Percentiles rank a stretch among this genome's conserved stretches.
These are phyloP conservation scores for Lachancea cidri DNA, from an alignment of 805 yeast species.

Conservation along the genomic window DNA sequence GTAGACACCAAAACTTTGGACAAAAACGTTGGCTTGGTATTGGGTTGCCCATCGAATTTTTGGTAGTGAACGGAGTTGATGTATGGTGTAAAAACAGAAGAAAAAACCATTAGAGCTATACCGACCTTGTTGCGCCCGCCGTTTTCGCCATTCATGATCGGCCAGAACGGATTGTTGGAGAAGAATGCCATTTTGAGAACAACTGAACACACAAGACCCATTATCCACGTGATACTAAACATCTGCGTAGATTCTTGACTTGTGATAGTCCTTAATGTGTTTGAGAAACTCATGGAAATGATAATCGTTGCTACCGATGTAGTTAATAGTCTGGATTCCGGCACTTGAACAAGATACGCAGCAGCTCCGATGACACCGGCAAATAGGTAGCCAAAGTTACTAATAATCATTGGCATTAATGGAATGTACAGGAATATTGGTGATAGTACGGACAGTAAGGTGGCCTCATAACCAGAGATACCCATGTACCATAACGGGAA, in stretches of 20 bases:
- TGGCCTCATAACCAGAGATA: slow-evolving; percentile 87
- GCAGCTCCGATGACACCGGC: slow-evolving; percentile 68
- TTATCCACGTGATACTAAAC: slow-evolving; percentile 24
- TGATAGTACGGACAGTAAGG: slow-evolving; percentile 50
- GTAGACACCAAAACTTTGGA: slow-evolving; percentile 33
- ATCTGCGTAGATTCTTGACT: slow-evolving; percentile 19
- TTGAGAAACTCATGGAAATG: slow-evolving; percentile 53
- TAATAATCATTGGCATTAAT: slow-evolving; percentile 25
- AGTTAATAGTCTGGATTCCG: slow-evolving; percentile 62
- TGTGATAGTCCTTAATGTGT: slow-evolving; percentile 43
- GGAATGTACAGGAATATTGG: slow-evolving; percentile 53
- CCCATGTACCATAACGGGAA: slow-evolving; percentile 99
- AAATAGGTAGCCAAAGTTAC: slow-evolving; percentile 33
- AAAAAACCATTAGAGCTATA: slow-evolving; percentile 34
- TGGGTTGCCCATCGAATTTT: slow-evolving; percentile 7
- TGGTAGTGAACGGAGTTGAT: slow-evolving; percentile 20
- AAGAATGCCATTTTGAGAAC: slow-evolving; percentile 68
- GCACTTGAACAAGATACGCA: slow-evolving; percentile 61
- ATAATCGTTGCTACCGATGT: slow-evolving; percentile 65
- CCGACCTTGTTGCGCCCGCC: slow-evolving; percentile 85
- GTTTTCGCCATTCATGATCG: slow-evolving; percentile 76
- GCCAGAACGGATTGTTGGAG: slow-evolving; percentile 95
- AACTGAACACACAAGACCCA: slow-evolving; percentile 72
- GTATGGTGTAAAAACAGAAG: slow-evolving; percentile 58
- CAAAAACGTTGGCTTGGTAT: slow-evolving; percentile 4